Evolutionary conservation across 2,329 filamentous ascomycete species (phyloP), one percentile per base, ranked within the genome.

Genomic region (Cyclaneusma minus): DNA sequence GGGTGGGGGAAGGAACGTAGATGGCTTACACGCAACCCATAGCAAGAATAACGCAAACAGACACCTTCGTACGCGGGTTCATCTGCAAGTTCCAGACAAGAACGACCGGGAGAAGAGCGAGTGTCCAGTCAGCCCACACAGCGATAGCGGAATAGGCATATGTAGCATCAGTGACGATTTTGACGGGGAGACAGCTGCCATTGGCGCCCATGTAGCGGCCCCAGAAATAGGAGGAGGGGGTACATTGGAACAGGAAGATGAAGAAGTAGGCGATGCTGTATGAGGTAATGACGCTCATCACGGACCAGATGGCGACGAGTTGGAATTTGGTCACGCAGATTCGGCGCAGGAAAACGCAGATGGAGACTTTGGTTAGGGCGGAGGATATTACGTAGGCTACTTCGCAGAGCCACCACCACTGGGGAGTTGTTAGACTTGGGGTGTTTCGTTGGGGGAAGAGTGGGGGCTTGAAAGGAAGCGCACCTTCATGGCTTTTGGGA

Each of bases 1-100:
- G 7, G 16, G 20, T 12, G 3, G 21, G 10, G 13, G 7, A 4
- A 12, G 7, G n/a, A 9, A 14, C 23, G 18, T 29, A 26, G 19
- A 7, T 6, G 13, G 41, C 53, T 24, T 48, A 57, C 54, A 56
- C 40, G 27, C 49, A 47, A 16, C 51, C 52, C 8, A 56, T 35
- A 6, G 33, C 32, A 1, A 46, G 28, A 31, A 46, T 42, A 7
- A 37, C 11, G 9, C 33, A 37, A 11, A 55, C 39, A 23, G 42
- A 49, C 8, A 55, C 27, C 31, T 55, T 56, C 4, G 50, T 50
- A 24, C 47, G 38, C 1, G 24, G 37, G 25, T 51, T 54, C 47
- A 58, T 55, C 26, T 54, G 47, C 4, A 56, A 32, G 13, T 50
- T 46, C 49, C 51, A 55, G 6, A 58, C 48, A 3, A 58, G 29